phyloP scores from a whole-genome alignment of 257 asterid genomes.

The Knoxia roxburghii region DNA sequence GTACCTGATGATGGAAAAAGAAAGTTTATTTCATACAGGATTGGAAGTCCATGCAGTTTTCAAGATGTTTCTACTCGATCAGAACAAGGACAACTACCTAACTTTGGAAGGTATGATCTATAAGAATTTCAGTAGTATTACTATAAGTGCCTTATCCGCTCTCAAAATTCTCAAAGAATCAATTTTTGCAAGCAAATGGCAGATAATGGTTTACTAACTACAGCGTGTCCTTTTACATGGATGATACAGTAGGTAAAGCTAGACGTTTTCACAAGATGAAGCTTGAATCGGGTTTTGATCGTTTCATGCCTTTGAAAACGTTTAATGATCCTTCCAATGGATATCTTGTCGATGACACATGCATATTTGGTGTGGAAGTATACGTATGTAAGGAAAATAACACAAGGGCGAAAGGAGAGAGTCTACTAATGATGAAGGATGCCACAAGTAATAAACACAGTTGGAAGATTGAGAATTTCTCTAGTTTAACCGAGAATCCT shows the following conservation, averaged over 20 bases:
- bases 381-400: slow-evolving; percentile 40
- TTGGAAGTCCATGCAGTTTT: slow-evolving; percentile 54
- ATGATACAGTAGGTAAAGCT: slow-evolving; percentile 33
- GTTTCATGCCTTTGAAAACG: slow-evolving; percentile 39
- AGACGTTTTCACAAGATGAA: slow-evolving; percentile 52
- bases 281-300: slow-evolving; percentile 53
- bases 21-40: slow-evolving; percentile 28
- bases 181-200: not conserved
- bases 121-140: too few species aligned
- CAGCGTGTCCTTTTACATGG: slow-evolving; percentile 12
- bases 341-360: slow-evolving; percentile 43
- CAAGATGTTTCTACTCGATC: slow-evolving; percentile 54
- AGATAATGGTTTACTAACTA: not conserved
- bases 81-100: slow-evolving; percentile 49
- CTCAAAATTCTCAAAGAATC: not conserved
- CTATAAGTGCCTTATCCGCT: not conserved
- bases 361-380: slow-evolving; percentile 63
- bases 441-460: slow-evolving; percentile 34
- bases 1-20: slow-evolving; percentile 39
- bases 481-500: slow-evolving; percentile 26
- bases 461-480: slow-evolving; percentile 37
- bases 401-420: slow-evolving; percentile 38
- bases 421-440: slow-evolving; percentile 51
- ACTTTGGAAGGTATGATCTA: slow-evolving; percentile 38
- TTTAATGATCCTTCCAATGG: slow-evolving; percentile 50